Percentiles rank a stretch among this genome's conserved stretches.
These are phyloP conservation scores for Lupinus albus DNA, from an alignment of 306 rosid genomes.

Conservation along the genomic window DNA sequence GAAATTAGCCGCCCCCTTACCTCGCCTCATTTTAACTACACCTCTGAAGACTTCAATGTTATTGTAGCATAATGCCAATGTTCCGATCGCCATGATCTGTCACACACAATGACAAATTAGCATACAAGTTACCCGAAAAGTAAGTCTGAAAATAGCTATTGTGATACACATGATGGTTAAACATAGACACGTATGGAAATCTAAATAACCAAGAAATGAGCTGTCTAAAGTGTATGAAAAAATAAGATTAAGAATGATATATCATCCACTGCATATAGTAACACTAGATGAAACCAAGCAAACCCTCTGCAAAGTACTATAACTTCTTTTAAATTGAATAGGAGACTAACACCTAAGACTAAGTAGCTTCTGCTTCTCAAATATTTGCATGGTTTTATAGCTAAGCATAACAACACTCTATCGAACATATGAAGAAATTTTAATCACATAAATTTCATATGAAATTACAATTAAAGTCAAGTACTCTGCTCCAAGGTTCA, in stretches of 20 bases:
- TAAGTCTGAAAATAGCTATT: conserved; percentile 13
- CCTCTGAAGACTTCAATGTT: conserved; percentile 89
- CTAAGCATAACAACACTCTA: not conserved
- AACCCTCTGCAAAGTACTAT: conserved; percentile 28
- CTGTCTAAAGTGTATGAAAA: conserved; percentile 17
- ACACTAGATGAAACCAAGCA: conserved; percentile 12
- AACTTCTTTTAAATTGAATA: conserved; percentile 26
- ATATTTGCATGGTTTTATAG: conserved; percentile 1
- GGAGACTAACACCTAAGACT: conserved; percentile 27
- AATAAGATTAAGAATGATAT: not conserved
- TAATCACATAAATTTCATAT: not conserved
- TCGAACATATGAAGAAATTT: conserved; percentile 4
- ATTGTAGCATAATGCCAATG: conserved; percentile 88
- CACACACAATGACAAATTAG: conserved; percentile 41
- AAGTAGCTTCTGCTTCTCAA: conserved; percentile 24
- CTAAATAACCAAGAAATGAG: conserved; percentile 22
- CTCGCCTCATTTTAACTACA: conserved; percentile 97
- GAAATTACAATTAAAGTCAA: not conserved
- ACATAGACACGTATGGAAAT: conserved; percentile 5
- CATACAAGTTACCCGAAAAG: conserved; percentile 18
- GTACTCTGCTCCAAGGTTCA: conserved; percentile 1
- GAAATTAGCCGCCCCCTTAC: conserved; percentile 51
- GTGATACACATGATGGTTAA: not conserved
- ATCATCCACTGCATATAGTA: not conserved
- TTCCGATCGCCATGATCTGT: conserved; percentile 97